Conservation (phyloP, 371 early-diverging fungal genomes). For the Blakeslea trispora region DNA sequence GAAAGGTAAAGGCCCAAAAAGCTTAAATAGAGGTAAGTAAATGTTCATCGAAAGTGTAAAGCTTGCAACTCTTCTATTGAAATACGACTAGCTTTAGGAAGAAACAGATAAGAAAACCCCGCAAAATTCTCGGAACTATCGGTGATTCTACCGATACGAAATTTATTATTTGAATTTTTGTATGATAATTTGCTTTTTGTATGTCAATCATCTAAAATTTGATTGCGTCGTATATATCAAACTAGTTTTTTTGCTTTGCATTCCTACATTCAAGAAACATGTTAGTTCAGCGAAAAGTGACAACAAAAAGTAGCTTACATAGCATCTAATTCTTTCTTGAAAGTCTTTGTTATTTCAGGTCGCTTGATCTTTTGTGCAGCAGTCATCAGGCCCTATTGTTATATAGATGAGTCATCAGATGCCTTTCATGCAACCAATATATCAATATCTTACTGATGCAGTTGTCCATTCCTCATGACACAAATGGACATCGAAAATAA, state of each 20-base stretch:
- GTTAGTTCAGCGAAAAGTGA: background rate
- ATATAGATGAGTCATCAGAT: background rate
- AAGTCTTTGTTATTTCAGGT: constrained; percentile 65
- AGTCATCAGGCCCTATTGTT: constrained; percentile 61
- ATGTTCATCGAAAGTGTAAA: no score
- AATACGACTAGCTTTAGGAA: no score
- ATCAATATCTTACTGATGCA: constrained; percentile 56
- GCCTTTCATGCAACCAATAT: background rate
- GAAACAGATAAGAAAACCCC: no score
- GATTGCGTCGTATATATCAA: no score
- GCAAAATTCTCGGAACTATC: no score
- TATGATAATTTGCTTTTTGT: no score
- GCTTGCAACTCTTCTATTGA: no score
- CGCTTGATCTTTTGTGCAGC: constrained; percentile 92
- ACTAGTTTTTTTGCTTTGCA: constrained; percentile 1
- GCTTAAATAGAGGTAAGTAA: no score
- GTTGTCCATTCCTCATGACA: constrained; percentile 81
- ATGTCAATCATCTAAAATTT: no score
- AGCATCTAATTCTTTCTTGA: constrained; percentile 57
- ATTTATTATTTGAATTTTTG: no score
- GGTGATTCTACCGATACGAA: no score
- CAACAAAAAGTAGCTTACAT: constrained; percentile 56
- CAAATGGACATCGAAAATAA: constrained; percentile 65
- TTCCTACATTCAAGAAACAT: background rate
- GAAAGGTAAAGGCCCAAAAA: no score